Evolutionary conservation across 192 early-diverging fungal species (phyloP), one percentile per base, ranked within the genome.

Genomic region (Borealophlyctis nickersoniae): DNA sequence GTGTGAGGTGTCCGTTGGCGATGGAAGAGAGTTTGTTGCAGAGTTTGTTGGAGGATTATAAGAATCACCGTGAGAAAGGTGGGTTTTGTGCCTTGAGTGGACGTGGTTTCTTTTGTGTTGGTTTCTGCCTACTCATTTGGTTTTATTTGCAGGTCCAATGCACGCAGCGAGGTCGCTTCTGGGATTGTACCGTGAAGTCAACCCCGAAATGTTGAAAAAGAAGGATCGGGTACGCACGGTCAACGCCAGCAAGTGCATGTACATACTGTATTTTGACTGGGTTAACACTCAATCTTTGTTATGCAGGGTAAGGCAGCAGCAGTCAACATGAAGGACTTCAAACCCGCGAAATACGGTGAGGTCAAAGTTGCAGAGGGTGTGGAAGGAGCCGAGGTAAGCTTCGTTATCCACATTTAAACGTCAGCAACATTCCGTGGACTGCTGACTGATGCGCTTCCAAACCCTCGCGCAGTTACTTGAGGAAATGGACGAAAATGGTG

Each of bases 11-110:
- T 59, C 96, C 97, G n/a, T 73, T 99, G 45, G 91, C 94, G 22
- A 94, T 99, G 72, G 51, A 73, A 14, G 81, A 82, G 56, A 65
- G 87, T 2, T 76, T 99, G 54, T 73, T 99, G 36, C 86, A 94
- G 69, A 91, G 91, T 65, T 72, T 99, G 74, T 85, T 93, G 11
- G 86, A 91, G 49, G 84, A 86, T 56, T 98, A 92, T 77, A 93
- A 93, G 77, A 88, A 89, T 65, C 91, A 95, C 72, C 83, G 88
- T 22, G 92, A 97, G 68, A 99, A 97, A 82, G 90, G n/a, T n/a
- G n/a, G n/a, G n/a, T n/a, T n/a, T n/a, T n/a, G n/a, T n/a, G 91
- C 35, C n/a, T n/a, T n/a, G n/a, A n/a, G n/a, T n/a, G n/a, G n/a
- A n/a, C n/a, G n/a, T n/a, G 89, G 2, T 3, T 61, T 35, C 50